Percentiles rank a stretch among this genome's conserved stretches.
phyloP scores from a whole-genome alignment of 148 eudicot genomes.

The Chenopodium formosanum region DNA sequence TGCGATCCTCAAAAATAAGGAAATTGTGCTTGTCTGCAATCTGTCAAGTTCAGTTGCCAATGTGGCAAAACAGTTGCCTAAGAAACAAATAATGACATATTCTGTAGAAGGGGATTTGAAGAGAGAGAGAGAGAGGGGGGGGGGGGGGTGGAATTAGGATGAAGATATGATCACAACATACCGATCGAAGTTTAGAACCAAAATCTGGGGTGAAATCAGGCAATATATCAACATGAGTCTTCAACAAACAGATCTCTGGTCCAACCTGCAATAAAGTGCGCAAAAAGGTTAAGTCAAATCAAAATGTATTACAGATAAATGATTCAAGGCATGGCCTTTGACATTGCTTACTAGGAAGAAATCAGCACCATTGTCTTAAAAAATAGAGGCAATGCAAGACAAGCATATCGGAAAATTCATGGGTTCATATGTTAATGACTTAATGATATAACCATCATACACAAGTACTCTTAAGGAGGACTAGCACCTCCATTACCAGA shows the following conservation, averaged over 20 bases:
- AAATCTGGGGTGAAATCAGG: slow-evolving; percentile 90
- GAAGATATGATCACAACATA: slow-evolving; percentile 28
- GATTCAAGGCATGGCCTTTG: not conserved
- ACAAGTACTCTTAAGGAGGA: not conserved
- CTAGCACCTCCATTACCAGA: not conserved
- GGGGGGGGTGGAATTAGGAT: not conserved
- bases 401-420: not conserved
- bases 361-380: not conserved
- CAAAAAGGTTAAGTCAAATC: not conserved
- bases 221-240: slow-evolving; percentile 91
- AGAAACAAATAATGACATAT: not conserved
- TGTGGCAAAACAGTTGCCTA: not conserved
- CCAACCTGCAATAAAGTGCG: slow-evolving; percentile 61
- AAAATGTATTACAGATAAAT: not conserved
- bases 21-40: slow-evolving; percentile 94
- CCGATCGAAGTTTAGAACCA: slow-evolving; percentile 79
- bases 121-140: too few relatives aligned
- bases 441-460: not conserved
- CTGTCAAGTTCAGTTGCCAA: slow-evolving; percentile 36
- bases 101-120: not conserved
- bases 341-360: not conserved
- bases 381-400: not conserved
- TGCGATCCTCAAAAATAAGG: slow-evolving; percentile 92
- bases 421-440: not conserved
- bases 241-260: slow-evolving; percentile 81